These are phyloP conservation scores for Neofusicoccum umdonicola DNA, from an alignment of 2,329 filamentous ascomycete species.

Conservation along the genomic window DNA sequence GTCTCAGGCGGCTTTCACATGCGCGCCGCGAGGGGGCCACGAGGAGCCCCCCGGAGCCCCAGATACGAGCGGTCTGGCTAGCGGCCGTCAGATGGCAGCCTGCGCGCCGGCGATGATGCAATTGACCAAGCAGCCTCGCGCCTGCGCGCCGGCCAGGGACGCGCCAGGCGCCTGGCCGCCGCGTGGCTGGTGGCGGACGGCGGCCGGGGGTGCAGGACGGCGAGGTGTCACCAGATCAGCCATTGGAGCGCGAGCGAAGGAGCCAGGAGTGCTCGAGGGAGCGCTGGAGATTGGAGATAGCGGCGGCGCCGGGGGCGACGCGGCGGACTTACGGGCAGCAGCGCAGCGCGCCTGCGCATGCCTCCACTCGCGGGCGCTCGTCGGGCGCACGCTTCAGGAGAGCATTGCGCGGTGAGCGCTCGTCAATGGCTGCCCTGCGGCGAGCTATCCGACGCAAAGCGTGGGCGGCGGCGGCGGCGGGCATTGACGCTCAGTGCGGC, in stretches of 20 bases:
- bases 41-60: conserved; percentile 6
- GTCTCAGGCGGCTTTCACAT: conserved; percentile 18
- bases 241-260: background rate
- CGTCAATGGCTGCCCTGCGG: conserved; percentile 18
- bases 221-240: conserved; percentile 13
- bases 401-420: background rate
- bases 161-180: background rate
- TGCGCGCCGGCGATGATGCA: conserved; percentile 11
- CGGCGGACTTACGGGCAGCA: background rate
- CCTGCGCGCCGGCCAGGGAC: background rate
- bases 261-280: background rate
- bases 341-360: background rate
- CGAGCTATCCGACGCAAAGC: conserved; percentile 8
- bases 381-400: conserved; percentile 3
- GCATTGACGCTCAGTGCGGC: conserved; percentile 7
- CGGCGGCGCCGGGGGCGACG: background rate
- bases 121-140: conserved; percentile 12
- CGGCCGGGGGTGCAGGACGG: background rate
- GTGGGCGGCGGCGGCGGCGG: background rate
- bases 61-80: conserved; percentile 9
- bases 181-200: conserved; percentile 11
- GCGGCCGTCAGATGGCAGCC: conserved; percentile 15
- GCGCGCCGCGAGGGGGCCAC: conserved; percentile 6
- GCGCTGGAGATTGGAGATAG: conserved; percentile 4
- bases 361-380: background rate